Percentiles rank a stretch among this genome's conserved stretches.
These are phyloP conservation scores for Ballota nigra DNA, from an alignment of 257 asterid genomes.

Conservation along the genomic window DNA sequence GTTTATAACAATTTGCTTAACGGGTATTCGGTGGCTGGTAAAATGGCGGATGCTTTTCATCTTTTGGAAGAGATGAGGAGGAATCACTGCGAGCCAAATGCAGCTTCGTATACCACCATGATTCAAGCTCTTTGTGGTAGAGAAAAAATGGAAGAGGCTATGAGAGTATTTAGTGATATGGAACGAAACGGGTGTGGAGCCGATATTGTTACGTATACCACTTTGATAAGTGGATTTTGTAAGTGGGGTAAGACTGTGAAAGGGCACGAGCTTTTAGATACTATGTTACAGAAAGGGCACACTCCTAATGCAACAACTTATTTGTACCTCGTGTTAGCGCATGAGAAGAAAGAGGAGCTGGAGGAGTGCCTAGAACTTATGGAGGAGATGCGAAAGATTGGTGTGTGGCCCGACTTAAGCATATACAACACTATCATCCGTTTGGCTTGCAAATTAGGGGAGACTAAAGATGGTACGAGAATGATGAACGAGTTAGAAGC, in stretches of 20 bases:
- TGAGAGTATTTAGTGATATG: conserved; percentile 64
- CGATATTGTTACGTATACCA: conserved; percentile 70
- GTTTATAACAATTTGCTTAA: conserved; percentile 80
- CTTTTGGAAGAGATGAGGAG: conserved; percentile 76
- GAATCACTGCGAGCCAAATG: conserved; percentile 66
- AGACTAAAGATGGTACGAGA: conserved; percentile 50
- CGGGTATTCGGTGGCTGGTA: conserved; percentile 76
- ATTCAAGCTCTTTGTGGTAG: conserved; percentile 80
- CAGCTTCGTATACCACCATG: conserved; percentile 71
- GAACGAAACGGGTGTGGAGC: conserved; percentile 66
- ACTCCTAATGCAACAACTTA: conserved; percentile 69
- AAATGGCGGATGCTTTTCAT: conserved; percentile 73
- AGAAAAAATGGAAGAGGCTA: conserved; percentile 79
- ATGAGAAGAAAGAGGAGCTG: conserved; percentile 81
- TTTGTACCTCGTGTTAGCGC: conserved; percentile 74
- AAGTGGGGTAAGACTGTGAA: conserved; percentile 67
- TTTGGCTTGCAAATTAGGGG: conserved; percentile 76
- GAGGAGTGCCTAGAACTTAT: conserved; percentile 77
- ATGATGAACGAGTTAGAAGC: conserved; percentile 67
- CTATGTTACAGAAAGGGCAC: conserved; percentile 67
- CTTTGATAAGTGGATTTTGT: conserved; percentile 88
- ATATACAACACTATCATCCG: conserved; percentile 63
- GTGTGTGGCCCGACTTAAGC: conserved; percentile 52
- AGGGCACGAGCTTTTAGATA: conserved; percentile 63
- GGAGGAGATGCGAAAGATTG: conserved; percentile 67